Percentiles rank a stretch among this genome's conserved stretches.
These are phyloP conservation scores for Pseudogymnoascus sp. DNA, from an alignment of 2,329 filamentous ascomycete genomes.

Conservation along the genomic window DNA sequence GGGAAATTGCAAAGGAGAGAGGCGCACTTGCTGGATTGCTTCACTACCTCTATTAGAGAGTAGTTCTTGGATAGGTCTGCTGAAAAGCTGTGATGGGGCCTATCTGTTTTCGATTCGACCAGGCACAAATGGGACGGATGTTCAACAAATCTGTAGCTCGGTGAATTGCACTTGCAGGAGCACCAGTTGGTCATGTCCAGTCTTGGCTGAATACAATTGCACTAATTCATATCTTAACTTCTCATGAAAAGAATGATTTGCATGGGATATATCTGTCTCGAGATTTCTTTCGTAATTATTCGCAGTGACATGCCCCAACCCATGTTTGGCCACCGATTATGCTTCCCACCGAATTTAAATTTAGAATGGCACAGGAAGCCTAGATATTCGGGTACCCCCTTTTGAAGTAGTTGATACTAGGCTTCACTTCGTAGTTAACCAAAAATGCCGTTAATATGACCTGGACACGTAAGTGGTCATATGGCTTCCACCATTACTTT, in stretches of 20 bases:
- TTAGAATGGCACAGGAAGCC: not conserved
- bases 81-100: not conserved
- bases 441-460: not conserved
- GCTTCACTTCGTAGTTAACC: not conserved
- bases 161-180: not conserved
- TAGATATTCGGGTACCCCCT: not conserved
- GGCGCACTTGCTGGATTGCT: not conserved
- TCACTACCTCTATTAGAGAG: not conserved
- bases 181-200: not conserved
- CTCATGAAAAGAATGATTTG: not conserved
- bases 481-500: not conserved
- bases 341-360: not conserved
- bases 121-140: not conserved
- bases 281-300: not conserved
- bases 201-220: not conserved
- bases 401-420: not conserved
- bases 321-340: not conserved
- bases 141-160: not conserved
- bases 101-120: not conserved
- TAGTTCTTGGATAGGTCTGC: not conserved
- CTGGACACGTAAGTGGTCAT: not conserved
- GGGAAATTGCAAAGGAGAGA: not conserved
- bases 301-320: not conserved
- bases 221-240: not conserved
- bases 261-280: not conserved